Evolutionary conservation across 2,329 filamentous ascomycete genomes (phyloP), one percentile per base, ranked within the genome.

Genomic region (Talaromyces sp.): DNA sequence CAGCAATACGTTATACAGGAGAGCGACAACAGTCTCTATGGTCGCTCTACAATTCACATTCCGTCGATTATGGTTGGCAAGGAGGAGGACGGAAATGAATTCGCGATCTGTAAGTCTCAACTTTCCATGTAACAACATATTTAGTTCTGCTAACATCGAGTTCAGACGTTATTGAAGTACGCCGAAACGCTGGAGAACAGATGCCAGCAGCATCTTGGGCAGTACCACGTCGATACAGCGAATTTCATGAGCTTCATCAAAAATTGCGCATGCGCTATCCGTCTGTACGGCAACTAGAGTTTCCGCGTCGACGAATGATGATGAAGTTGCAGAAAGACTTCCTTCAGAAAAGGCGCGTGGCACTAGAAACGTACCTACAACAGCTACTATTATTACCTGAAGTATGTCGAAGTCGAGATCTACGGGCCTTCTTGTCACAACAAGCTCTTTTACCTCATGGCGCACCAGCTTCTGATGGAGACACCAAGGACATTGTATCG

Each of bases 261-360:
- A 90, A 90, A 63, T 84, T 99, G 31, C 89, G 95, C 62, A 85
- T 89, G 45, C 87, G 90, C 67, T 99, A 97, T 72, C 89, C 93
- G 0, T 93, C 92, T 16, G 93, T 98, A 16, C 88, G 93, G 58
- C 88, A 92, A 69, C 85, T 99, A 2, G 94, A 98, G 71, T 98
- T 99, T 73, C 95, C 95, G 1, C 86, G 94, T 19, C 87, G 96
- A 43, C 90, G 95, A 66, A 89, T 98, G 80, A 90, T 99, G 61
- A 93, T 98, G 88, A 98, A 97, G 73, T 86, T 99, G 2, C 95
- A 99, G 74, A 94, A 89, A 75, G 95, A 99, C 71, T 99, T 99
- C 73, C 81, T 99, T 19, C 90, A 96, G 71, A 98, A 97, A 78
- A 87, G 95, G 31, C 87, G 92, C 10, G 79, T 89, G 37, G 93